Base-by-base conservation (phyloP, 768 basidiomycete species). In the Candolleomyces eurysporus region DNA sequence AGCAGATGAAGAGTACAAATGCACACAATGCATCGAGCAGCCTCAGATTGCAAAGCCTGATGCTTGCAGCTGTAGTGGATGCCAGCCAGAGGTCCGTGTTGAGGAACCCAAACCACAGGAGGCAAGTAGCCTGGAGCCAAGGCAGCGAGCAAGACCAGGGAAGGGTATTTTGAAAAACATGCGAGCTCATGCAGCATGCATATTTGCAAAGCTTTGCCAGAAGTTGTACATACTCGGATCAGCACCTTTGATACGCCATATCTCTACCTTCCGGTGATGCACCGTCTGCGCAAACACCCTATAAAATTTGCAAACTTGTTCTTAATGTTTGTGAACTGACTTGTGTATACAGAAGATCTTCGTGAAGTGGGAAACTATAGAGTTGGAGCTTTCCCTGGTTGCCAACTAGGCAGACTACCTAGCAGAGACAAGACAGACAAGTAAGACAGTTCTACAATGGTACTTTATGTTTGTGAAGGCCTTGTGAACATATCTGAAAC, bases 111-210 rank as follows among this genome's bases (percentile, higher is more conserved):
- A n/a, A n/a, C n/a, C n/a, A n/a, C n/a, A n/a, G n/a, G n/a, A n/a
- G n/a, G n/a, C 17, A 17, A 43, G 9, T 16, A 26, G 21, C 22
- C 3, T 31, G 22, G 39, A n/a, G 14, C 5, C 31, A 51, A 51
- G 40, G 49, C 6, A 10, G 11, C 42, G 49, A 46, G 45, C 58
- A 14, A 59, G 51, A 32, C 58, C 13, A 11, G 58, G 58, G 6
- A n/a, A 59, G 40, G 58, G 48, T 31, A 48, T 59, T 32, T 61
- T 53, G 48, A 59, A 64, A 21, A 45, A 57, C 16, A 55, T 64
- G 55, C 51, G 55, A 9, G 19, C 17, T 3, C 22, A 21, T 19
- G 52, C 16, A 7, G 52, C 22, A 16, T 6, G 50, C n/a, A 26
- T 26, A 42, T 45, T 64, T 31, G 32, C 16, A n/a, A 17, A 48